phyloP scores from a whole-genome alignment of 805 yeast genomes.

The Saccharomycopsis fibuligera region DNA sequence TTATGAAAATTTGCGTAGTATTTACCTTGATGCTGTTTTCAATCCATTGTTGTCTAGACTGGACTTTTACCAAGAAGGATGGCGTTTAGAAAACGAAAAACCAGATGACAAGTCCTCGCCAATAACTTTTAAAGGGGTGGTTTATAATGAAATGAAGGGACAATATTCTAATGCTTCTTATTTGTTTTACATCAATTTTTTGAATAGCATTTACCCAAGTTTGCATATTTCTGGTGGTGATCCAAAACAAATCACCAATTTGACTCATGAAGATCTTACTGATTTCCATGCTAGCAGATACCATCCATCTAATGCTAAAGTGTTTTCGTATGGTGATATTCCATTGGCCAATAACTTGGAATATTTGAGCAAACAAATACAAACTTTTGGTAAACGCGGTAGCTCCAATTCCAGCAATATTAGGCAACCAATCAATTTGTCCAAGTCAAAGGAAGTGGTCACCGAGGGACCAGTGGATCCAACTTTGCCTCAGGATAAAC shows the following conservation, averaged over 20 bases:
- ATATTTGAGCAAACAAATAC: slow-evolving; percentile 46
- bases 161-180: slow-evolving; percentile 87
- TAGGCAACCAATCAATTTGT: slow-evolving; percentile 40
- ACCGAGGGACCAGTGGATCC: slow-evolving; percentile 81
- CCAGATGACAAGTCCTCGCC: slow-evolving; percentile 53
- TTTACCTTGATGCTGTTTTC: slow-evolving; percentile 81
- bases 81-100: slow-evolving; percentile 81
- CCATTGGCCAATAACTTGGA: slow-evolving; percentile 55
- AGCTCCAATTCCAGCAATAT: slow-evolving; percentile 28
- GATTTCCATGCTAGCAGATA: slow-evolving; percentile 72
- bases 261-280: slow-evolving; percentile 67
- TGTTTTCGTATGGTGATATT: slow-evolving; percentile 83
- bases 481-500: slow-evolving; percentile 57
- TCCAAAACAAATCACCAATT: slow-evolving; percentile 69
- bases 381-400: slow-evolving; percentile 46
- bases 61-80: slow-evolving; percentile 94
- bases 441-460: slow-evolving; percentile 30
- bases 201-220: slow-evolving; percentile 76
- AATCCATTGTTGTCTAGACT: slow-evolving; percentile 70
- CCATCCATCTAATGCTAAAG: slow-evolving; percentile 84
- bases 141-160: slow-evolving; percentile 97
- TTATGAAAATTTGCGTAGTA: slow-evolving; percentile 75
- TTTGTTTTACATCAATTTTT: slow-evolving; percentile 76
- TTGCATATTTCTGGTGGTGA: slow-evolving; percentile 93
- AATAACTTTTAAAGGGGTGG: slow-evolving; percentile 85